Evolutionary conservation across 1,139 yeast genomes (phyloP), one percentile per base, ranked within the genome.

Genomic region (Yamadazyma triangularis): DNA sequence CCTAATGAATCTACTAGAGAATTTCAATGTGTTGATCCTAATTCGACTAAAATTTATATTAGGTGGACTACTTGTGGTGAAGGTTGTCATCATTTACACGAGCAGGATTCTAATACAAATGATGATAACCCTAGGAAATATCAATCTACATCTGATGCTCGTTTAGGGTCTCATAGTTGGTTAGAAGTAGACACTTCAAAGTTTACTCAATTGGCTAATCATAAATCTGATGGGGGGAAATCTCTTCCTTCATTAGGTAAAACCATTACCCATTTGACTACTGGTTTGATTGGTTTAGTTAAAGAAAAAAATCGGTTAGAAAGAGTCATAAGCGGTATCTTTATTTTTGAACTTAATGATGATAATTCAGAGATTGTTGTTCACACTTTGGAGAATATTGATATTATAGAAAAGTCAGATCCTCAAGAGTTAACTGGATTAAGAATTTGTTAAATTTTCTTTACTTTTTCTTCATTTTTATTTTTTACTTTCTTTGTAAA

Each of bases 381-480:
- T n/a, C 91, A 86, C 50, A 80, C 88, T 1, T 70, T 87, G 27
- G 94, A 86, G 42, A 77, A 84, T 47, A 71, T 87, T 36, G 86
- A 84, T 47, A 70, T 84, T 38, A 58, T 79, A 30, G 83, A 79
- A 39, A 51, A 55, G 31, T 50, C 53, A 3, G 66, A 62, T 29
- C 44, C 60, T 15, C 58, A 59, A 34, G 53, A 48, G 23, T 51
- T 55, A 9, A 50, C 51, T 3, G 57, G 49, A 21, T 49, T 63
- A 31, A 40, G 63, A 30, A 51, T 60, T 14, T 60, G 67, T 41
- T 60, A 29, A 37, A 7, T n/a, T 18, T n/a, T n/a, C n/a, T n/a
- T n/a, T n/a, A n/a, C n/a, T n/a, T 42, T 2, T 40, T 24, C 13
- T 39, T 35, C 15, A 37, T 36, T 18, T 39, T 42, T 20, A 47